Conservation (phyloP, 163 green algal species). For the Volvox carteri region DNA sequence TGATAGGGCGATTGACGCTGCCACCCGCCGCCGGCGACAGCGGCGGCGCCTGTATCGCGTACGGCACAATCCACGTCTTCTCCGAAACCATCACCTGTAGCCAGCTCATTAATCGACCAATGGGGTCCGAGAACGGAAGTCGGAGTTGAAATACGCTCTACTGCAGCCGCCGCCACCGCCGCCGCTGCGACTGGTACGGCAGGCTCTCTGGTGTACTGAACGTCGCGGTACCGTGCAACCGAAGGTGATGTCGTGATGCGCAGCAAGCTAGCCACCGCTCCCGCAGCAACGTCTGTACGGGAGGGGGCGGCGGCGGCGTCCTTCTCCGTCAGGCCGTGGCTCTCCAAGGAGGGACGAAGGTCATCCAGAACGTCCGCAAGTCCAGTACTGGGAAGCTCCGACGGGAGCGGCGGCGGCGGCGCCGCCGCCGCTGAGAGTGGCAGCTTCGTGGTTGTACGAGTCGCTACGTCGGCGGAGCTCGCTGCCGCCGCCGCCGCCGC, state of each 20-base stretch:
- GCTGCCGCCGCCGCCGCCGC: background rate
- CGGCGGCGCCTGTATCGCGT: too few relatives aligned
- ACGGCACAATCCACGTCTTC: too few relatives aligned
- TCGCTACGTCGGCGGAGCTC: background rate
- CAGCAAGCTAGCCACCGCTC: too few relatives aligned
- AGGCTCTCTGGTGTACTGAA: too few relatives aligned
- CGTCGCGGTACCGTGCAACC: too few relatives aligned
- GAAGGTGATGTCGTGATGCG: too few relatives aligned
- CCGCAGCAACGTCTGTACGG: background rate
- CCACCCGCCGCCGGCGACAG: too few relatives aligned
- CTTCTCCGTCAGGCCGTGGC: background rate
- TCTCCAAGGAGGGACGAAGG: constrained; percentile 11
- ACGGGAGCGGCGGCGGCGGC: background rate
- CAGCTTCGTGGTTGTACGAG: background rate
- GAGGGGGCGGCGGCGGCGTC: background rate
- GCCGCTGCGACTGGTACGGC: background rate
- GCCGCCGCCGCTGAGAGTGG: background rate
- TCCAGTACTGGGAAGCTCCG: too few relatives aligned
- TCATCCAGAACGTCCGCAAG: too few relatives aligned
- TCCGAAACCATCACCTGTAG: too few relatives aligned
- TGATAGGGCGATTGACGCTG: background rate
- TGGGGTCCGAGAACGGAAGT: too few relatives aligned
- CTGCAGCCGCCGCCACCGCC: background rate
- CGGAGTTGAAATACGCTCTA: background rate
- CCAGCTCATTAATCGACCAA: too few relatives aligned